Evolutionary conservation across 139 green algal species (phyloP), one percentile per base, ranked within the genome.

Genomic region (Chlorella sp.): DNA sequence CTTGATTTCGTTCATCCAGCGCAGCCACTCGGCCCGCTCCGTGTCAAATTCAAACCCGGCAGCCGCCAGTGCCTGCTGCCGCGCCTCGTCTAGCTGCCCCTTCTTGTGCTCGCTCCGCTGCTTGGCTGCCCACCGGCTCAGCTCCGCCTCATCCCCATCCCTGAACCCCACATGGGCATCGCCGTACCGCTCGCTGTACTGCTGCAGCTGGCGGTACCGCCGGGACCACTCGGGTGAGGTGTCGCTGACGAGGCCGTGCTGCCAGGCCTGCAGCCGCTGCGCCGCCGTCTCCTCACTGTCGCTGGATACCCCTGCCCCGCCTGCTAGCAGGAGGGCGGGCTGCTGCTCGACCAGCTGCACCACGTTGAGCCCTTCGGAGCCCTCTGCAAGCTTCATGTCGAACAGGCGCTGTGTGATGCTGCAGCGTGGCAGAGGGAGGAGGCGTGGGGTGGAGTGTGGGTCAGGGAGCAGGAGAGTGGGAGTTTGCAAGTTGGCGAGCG

Each of bases 21-120:
- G 91, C 61, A 90, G 64, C 93, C 95, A 98, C 88, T 98, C 96
- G 12, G 96, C 95, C 30, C 88, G 88, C 42, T 97, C 95, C 0
- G 82, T 92, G 66, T 95, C 91, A 79, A 95, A 95, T 61, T 95
- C 93, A 91, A 98, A 98, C 21, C 93, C 92, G 18, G 95, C 82
- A 18, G 85, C 73, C 57, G 60, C 22, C n/a, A 93, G 75, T 53
- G 71, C 39, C 9, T 78, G 5, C 34, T 37, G 32, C 64, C 57
- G 77, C 34, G n/a, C 78, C 34, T 34, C 24, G 1, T 60, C 53
- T 69, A 96, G 85, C 40, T 84, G 30, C 3, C 92, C 84, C 9
- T 16, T n/a, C 28, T 89, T 92, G 39, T 92, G 85, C 39, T 85
- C 83, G 2, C 60, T 40, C 18, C 95, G 90, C 92, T 97, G 96